These are phyloP conservation scores for Schizophyllum commune DNA, from an alignment of 1,284 basidiomycete species.

Conservation along the genomic window DNA sequence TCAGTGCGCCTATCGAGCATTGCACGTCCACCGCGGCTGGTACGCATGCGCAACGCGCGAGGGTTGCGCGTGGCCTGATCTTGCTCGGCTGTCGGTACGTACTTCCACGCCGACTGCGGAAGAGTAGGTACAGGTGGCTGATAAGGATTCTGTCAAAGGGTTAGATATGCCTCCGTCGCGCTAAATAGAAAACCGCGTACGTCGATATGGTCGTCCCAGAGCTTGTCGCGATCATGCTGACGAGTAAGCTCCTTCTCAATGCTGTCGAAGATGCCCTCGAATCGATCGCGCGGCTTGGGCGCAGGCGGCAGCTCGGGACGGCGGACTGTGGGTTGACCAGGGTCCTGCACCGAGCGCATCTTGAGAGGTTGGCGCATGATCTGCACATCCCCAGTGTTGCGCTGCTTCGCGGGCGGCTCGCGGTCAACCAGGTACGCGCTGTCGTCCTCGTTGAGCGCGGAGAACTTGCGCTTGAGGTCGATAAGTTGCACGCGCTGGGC, in stretches of 20 bases:
- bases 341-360: slow-evolving; percentile 37
- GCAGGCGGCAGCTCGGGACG: no score
- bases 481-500: slow-evolving; percentile 70
- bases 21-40: slow-evolving; percentile 75
- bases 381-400: slow-evolving; percentile 37
- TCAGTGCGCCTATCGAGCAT: slow-evolving; percentile 62
- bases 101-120: slow-evolving; percentile 57
- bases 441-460: slow-evolving; percentile 64
- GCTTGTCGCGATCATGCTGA: slow-evolving; percentile 69
- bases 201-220: slow-evolving; percentile 85
- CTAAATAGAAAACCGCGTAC: slow-evolving; percentile 30
- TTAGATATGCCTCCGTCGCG: not conserved
- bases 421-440: slow-evolving; percentile 75
- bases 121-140: slow-evolving; percentile 43
- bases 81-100: slow-evolving; percentile 19
- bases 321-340: slow-evolving; percentile 1
- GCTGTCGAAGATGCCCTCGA: no score
- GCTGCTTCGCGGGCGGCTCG: slow-evolving; percentile 57
- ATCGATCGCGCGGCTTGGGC: no score
- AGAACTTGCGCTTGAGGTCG: slow-evolving; percentile 76
- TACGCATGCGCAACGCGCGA: slow-evolving; percentile 63
- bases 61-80: slow-evolving; percentile 20
- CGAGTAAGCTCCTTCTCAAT: slow-evolving; percentile 62
- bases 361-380: slow-evolving; percentile 27
- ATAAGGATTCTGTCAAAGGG: slow-evolving; percentile 44